Conservation (phyloP, 805 yeast genomes). For the Kuraishia molischiana region DNA sequence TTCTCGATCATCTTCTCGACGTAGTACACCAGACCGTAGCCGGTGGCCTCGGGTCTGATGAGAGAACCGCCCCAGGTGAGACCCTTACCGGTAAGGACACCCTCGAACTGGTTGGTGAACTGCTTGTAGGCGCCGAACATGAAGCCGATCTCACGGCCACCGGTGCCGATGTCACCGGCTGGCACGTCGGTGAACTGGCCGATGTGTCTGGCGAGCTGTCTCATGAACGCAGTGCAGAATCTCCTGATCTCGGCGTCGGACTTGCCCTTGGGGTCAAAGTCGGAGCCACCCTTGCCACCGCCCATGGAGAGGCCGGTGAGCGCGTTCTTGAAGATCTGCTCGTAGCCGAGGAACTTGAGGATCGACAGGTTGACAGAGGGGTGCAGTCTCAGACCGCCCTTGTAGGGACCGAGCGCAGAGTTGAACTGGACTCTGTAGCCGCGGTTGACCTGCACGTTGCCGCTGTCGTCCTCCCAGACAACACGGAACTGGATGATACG, state of each 20-base stretch:
- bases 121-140: constrained; percentile 95
- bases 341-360: constrained; percentile 93
- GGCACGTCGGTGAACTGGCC: constrained; percentile 98
- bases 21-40: constrained; percentile 95
- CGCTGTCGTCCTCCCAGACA: constrained; percentile 94
- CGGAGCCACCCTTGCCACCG: constrained; percentile 99
- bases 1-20: constrained; percentile 96
- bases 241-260: constrained; percentile 91
- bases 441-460: constrained; percentile 85
- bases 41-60: constrained; percentile 99
- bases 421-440: constrained; percentile 98
- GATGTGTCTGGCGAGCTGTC: constrained; percentile 90
- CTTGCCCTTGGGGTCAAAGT: constrained; percentile 94
- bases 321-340: constrained; percentile 97
- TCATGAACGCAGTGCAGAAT: constrained; percentile 93
- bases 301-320: constrained; percentile 96
- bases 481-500: constrained; percentile 96
- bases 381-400: constrained; percentile 98
- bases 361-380: constrained; percentile 93
- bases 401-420: constrained; percentile 98
- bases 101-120: constrained; percentile 87
- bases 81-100: constrained; percentile 97
- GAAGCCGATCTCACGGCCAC: constrained; percentile 93
- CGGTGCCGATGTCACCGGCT: constrained; percentile 98
- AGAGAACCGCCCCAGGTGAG: constrained; percentile 98